A percentile compares a stretch with the other conserved stretches of the same genome.
phyloP scores from a whole-genome alignment of 2,329 filamentous ascomycete genomes.

The Madurella fahalii region DNA sequence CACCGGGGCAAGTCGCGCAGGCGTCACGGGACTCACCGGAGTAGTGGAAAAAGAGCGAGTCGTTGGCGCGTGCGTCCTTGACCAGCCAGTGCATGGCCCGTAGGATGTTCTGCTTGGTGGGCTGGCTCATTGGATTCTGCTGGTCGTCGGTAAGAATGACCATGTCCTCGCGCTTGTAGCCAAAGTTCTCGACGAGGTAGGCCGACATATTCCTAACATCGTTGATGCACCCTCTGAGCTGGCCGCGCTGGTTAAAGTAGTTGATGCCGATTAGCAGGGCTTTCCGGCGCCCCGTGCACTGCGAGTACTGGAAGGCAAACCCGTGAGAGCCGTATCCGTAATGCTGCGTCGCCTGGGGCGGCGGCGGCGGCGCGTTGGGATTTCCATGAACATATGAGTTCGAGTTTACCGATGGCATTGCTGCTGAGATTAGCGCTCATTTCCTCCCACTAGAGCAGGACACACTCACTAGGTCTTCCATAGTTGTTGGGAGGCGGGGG shows the following conservation, averaged over 20 bases:
- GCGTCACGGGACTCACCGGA: slow-evolving; percentile 59
- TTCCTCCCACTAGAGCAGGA: not conserved
- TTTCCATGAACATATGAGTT: slow-evolving; percentile 50
- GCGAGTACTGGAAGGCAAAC: slow-evolving; percentile 87
- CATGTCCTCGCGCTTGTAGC: slow-evolving; percentile 95
- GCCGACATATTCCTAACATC: slow-evolving; percentile 96
- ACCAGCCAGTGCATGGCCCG: slow-evolving; percentile 98
- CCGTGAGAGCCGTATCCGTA: slow-evolving; percentile 74
- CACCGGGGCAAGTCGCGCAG: not conserved
- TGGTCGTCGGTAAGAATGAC: slow-evolving; percentile 94
- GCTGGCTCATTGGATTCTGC: slow-evolving; percentile 95
- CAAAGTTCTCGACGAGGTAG: slow-evolving; percentile 84
- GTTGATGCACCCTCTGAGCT: slow-evolving; percentile 91
- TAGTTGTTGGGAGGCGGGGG: slow-evolving; percentile 41
- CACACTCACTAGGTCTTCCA: slow-evolving; percentile 45
- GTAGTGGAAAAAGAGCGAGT: slow-evolving; percentile 97
- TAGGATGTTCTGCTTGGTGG: slow-evolving; percentile 91
- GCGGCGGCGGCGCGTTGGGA: slow-evolving; percentile 58
- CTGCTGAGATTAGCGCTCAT: slow-evolving; percentile 13
- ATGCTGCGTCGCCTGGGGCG: slow-evolving; percentile 61
- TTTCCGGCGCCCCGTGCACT: slow-evolving; percentile 83
- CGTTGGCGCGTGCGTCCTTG: slow-evolving; percentile 86
- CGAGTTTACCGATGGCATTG: slow-evolving; percentile 24
- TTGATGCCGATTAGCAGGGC: slow-evolving; percentile 92
- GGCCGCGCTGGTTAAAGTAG: slow-evolving; percentile 88